phyloP scores from a whole-genome alignment of 257 asterid genomes.

The Knoxia roxburghii region DNA sequence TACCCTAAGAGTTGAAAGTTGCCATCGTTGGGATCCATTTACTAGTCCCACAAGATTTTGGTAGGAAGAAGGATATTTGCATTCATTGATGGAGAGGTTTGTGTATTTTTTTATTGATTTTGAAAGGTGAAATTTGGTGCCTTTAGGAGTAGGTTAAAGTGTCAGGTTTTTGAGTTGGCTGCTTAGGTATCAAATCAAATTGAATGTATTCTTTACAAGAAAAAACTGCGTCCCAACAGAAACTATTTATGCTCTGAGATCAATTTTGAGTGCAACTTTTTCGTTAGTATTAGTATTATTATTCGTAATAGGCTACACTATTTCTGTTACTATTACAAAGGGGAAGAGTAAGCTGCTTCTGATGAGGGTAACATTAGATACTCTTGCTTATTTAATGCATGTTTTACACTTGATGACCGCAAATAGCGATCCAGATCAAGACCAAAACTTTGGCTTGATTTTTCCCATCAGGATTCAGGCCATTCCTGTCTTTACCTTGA shows the following conservation, averaged over 20 bases:
- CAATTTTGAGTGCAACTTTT: no score
- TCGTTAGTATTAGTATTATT: no score
- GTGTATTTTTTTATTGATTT: background rate
- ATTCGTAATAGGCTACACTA: no score
- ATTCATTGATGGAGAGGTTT: background rate
- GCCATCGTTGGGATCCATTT: conserved; percentile 5
- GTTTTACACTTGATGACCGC: no score
- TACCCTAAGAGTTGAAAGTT: background rate
- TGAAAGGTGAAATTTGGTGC: background rate
- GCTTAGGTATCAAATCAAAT: background rate
- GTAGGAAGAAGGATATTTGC: conserved; percentile 1
- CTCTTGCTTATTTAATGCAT: no score
- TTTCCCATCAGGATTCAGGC: no score
- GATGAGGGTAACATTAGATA: no score
- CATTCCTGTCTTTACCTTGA: no score
- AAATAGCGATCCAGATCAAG: no score
- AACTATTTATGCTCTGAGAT: background rate
- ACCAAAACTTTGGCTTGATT: no score
- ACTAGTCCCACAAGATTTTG: conserved; percentile 21
- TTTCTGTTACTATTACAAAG: no score
- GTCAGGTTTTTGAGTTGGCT: conserved; percentile 10
- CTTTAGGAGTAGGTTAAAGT: background rate
- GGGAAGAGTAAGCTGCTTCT: no score
- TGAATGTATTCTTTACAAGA: conserved; percentile 3
- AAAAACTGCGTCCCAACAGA: background rate